Base-by-base conservation (phyloP, 176 grass and related monocot species). In the Musa schizocarpa region DNA sequence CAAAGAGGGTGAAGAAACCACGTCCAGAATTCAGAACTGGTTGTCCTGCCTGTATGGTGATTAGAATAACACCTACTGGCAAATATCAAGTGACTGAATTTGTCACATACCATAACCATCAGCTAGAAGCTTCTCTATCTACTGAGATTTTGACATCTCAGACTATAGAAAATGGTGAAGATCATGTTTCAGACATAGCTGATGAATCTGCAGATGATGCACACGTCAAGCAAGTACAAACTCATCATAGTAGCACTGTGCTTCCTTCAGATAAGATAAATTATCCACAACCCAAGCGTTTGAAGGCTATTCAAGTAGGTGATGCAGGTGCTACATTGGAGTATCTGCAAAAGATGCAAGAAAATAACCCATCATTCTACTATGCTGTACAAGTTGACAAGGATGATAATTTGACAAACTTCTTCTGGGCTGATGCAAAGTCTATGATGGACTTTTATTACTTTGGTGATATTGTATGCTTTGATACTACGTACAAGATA, bases 21-120 rank as follows among this genome's bases (percentile, higher is more conserved):
- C 85, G 93, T 74, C 89, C 93, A 3, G 93, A 96, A 57, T 90
- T 87, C 10, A 81, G 93, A 70, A 96, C 93, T 74, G 89, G 93
- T 79, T 96, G 89, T 75, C 93, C 93, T 16, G 85, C 87, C 23
- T 96, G 93, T 76, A 92, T 96, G 93, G 85, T 92, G 52, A 84
- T 96, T 64, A 87, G 93, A 63, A 79, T 90, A 74, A 78, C 83
- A 66, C 59, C 74, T 65, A 86, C 83, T 17, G 93, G 89, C 14
- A 92, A 86, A 68, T 96, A 96, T 78, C 83, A 88, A 71, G 93
- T 90, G 62, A 87, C 89, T n/a, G 87, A 92, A 74, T 92, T 96
- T 81, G 89, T 92, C 63, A 90, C 89, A 20, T 89, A 69, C 59
- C 93, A 96, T 80, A 96, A 96, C 81, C 93, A 96, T 78, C 81